phyloP scores from a whole-genome alignment of 768 basidiomycete genomes.

The Lyophyllum semitale region DNA sequence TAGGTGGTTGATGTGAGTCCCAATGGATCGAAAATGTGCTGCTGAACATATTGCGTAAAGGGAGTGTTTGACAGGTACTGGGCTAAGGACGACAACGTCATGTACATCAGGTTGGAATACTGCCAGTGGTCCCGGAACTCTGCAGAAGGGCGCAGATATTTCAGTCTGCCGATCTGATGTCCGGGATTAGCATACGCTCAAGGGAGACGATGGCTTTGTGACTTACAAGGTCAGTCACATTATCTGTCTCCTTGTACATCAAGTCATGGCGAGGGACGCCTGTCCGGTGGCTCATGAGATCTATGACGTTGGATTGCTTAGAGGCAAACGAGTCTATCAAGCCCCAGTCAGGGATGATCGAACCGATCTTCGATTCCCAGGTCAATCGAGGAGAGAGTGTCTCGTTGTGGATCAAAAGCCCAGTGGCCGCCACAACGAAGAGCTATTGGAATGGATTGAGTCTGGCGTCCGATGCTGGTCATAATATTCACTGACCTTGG shows the following conservation, averaged over 20 bases:
- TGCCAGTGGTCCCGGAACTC: constrained; percentile 30
- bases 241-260: constrained; percentile 10
- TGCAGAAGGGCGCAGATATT: constrained; percentile 25
- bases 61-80: constrained; percentile 15
- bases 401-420: constrained; percentile 27
- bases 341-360: constrained; percentile 25
- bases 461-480: background rate
- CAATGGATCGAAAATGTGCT: constrained; percentile 27
- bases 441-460: constrained; percentile 20
- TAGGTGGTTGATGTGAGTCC: constrained; percentile 30
- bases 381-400: constrained; percentile 23
- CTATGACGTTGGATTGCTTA: constrained; percentile 17
- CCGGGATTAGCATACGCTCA: too few relatives aligned
- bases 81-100: constrained; percentile 24
- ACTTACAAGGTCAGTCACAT: constrained; percentile 7
- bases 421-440: constrained; percentile 24
- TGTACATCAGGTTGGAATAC: constrained; percentile 32
- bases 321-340: constrained; percentile 23
- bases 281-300: constrained; percentile 23
- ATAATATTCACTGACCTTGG: constrained; percentile 20
- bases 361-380: constrained; percentile 25
- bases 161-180: constrained; percentile 17
- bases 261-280: constrained; percentile 20
- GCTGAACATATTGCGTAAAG: constrained; percentile 26
- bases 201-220: too few relatives aligned